Evolutionary conservation across 495 filamentous ascomycete genomes (phyloP).

Genomic region (Pseudevernia furfuracea): DNA sequence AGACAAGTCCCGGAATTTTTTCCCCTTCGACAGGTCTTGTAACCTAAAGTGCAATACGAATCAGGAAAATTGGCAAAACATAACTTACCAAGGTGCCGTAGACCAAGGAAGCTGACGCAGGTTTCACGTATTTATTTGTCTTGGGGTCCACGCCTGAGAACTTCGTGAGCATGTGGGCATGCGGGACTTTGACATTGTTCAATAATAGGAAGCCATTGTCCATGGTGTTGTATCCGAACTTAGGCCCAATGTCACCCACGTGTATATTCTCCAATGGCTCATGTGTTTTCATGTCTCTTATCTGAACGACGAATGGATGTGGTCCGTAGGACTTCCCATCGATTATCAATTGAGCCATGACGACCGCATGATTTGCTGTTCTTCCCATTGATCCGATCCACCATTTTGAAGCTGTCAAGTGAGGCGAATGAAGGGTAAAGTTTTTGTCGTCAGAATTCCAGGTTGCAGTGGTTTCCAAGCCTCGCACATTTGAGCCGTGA

Average conservation of each 20-base stretch:
- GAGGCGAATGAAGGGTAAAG: conserved; percentile 60
- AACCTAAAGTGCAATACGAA: too few species aligned
- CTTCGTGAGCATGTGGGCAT: conserved; percentile 59
- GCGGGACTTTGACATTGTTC: conserved; percentile 61
- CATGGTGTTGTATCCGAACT: conserved; percentile 65
- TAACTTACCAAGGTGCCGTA: conserved; percentile 52
- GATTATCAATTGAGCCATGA: conserved; percentile 64
- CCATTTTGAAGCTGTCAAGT: conserved; percentile 65
- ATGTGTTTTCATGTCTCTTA: conserved; percentile 63
- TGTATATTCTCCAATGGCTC: conserved; percentile 61
- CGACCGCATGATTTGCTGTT: conserved; percentile 66
- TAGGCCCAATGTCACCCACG: conserved; percentile 68
- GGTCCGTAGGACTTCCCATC: conserved; percentile 58
- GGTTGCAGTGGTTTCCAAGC: conserved; percentile 64
- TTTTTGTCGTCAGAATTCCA: conserved; percentile 61
- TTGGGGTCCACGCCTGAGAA: conserved; percentile 55
- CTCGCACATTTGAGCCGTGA: conserved; percentile 67
- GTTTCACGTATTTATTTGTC: conserved; percentile 55
- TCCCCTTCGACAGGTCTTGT: background rate
- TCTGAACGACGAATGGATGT: conserved; percentile 69
- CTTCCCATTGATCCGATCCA: conserved; percentile 69
- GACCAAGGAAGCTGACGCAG: conserved; percentile 54
- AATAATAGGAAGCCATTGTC: conserved; percentile 71
- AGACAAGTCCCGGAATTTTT: background rate
- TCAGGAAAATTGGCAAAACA: too few species aligned